Base-by-base conservation (phyloP, 805 yeast species). In the Candida loeiensis region DNA sequence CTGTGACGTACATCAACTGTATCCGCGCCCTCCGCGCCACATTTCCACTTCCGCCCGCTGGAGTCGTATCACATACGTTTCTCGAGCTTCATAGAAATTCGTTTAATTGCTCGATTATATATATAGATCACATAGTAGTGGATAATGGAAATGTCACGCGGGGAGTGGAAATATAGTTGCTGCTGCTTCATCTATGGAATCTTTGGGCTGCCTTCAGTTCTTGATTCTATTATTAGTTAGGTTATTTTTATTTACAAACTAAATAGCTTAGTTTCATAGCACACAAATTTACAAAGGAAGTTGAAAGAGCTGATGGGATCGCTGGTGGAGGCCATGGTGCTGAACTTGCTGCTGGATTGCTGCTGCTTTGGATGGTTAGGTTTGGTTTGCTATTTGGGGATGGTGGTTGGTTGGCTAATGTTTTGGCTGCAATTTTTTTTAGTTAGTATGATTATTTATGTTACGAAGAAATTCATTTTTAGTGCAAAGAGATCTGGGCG, bases 161-260 rank as follows among this genome's bases (percentile, higher is more conserved):
- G 24, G 31, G 11, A 27, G 31, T 27, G 6, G 31, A 13, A 8
- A 14, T 14, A 13, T 8, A 27, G 31, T 27, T 27, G 31, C 31
- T 27, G 31, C 31, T 27, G 31, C 31, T 27, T 27, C 31, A 27
- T 27, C 31, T 27, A 27, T 11, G 31, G 24, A 14, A 27, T 13
- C 28, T 25, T 25, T 14, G 31, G 31, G 31, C 31, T 27, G 36
- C 29, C 16, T 39, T 39, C 30, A 39, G 34, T 39, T 39, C 42
- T 34, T 39, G 33, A 39, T 39, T 39, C 37, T 39, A 39, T 39
- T 39, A 39, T 34, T 39, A 37, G 35, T 33, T 35, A 35, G n/a
- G 16, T 13, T 30, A 28, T 28, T 37, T 37, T 37, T 22, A 29
- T 14, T 14, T 36, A 16, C 6, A 36, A 28, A 36, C 30, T 36